phyloP scores from a whole-genome alignment of 2,329 filamentous ascomycete genomes.

The Cladobotryum mycophilum region DNA sequence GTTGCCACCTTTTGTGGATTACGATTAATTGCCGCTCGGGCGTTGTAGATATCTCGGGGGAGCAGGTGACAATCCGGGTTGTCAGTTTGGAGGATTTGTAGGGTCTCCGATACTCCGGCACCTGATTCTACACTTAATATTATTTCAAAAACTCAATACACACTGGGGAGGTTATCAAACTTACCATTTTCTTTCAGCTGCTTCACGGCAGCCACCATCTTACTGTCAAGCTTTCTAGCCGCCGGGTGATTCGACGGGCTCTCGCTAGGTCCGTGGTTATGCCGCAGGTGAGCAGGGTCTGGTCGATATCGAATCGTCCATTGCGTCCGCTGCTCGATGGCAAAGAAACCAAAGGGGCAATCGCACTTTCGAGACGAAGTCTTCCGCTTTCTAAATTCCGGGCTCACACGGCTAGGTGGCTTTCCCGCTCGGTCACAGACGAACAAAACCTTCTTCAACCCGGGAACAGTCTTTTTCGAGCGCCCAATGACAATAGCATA shows the following conservation, averaged over 20 bases:
- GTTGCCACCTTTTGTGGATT: constrained; percentile 57
- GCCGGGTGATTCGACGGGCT: constrained; percentile 61
- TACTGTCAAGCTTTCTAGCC: constrained; percentile 59
- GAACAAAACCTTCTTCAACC: constrained; percentile 61
- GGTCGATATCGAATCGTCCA: constrained; percentile 62
- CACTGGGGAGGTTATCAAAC: constrained; percentile 16
- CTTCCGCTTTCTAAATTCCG: constrained; percentile 58
- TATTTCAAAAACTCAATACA: constrained; percentile 11
- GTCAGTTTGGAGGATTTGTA: constrained; percentile 58
- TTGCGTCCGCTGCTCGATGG: constrained; percentile 60
- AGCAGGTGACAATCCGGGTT: constrained; percentile 58
- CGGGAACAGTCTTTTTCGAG: constrained; percentile 62
- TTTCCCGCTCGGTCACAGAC: constrained; percentile 62
- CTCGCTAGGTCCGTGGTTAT: constrained; percentile 62
- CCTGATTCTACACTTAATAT: constrained; percentile 33
- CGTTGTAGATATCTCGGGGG: constrained; percentile 62
- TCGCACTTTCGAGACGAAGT: constrained; percentile 64
- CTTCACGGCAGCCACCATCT: constrained; percentile 62
- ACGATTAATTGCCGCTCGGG: constrained; percentile 58
- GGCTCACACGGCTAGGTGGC: constrained; percentile 54
- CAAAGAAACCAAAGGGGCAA: constrained; percentile 64
- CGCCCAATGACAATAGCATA: constrained; percentile 63
- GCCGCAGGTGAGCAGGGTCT: constrained; percentile 49
- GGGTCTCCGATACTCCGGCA: constrained; percentile 58
- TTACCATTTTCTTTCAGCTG: constrained; percentile 59